Percentiles rank a stretch among this genome's conserved stretches.
Evolutionary conservation across 1,139 yeast genomes (phyloP).

Genomic region (Ashbya aceris): DNA sequence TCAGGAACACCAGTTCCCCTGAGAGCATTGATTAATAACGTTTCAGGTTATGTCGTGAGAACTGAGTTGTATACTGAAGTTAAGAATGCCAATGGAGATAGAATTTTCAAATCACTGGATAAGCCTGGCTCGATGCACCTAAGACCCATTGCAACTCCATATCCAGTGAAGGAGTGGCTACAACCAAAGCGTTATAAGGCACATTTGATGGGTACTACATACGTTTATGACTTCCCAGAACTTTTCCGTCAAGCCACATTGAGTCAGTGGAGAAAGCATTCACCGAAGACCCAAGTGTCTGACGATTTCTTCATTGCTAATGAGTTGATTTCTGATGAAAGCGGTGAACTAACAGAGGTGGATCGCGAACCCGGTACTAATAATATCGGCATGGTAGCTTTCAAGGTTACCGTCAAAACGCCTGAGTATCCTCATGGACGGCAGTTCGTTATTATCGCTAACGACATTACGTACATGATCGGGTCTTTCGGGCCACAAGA

Average conservation of each 20-base stretch:
- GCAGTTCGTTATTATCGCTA: slow-evolving; percentile 83
- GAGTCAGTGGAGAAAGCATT: slow-evolving; percentile 71
- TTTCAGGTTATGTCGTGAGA: slow-evolving; percentile 93
- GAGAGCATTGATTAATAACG: slow-evolving; percentile 92
- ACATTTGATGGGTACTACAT: slow-evolving; percentile 95
- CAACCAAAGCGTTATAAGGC: slow-evolving; percentile 99
- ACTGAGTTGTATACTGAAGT: slow-evolving; percentile 92
- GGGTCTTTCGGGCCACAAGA: slow-evolving; percentile 99
- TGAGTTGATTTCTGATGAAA: slow-evolving; percentile 76
- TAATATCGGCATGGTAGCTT: slow-evolving; percentile 95
- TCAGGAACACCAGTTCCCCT: slow-evolving; percentile 89
- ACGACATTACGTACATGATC: slow-evolving; percentile 93
- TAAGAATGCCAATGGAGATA: slow-evolving; percentile 82
- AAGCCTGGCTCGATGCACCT: slow-evolving; percentile 95
- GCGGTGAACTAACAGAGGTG: slow-evolving; percentile 76
- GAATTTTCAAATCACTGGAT: slow-evolving; percentile 94
- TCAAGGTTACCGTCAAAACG: slow-evolving; percentile 81
- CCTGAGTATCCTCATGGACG: slow-evolving; percentile 98
- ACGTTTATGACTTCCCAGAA: slow-evolving; percentile 97
- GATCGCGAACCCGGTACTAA: slow-evolving; percentile 95
- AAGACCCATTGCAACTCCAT: slow-evolving; percentile 91
- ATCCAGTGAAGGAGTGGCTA: slow-evolving; percentile 93
- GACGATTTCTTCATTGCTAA: slow-evolving; percentile 69
- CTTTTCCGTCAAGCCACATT: slow-evolving; percentile 87
- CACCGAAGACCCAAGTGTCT: slow-evolving; percentile 50